Evolutionary conservation across 2,329 filamentous ascomycete genomes (phyloP), one percentile per base, ranked within the genome.

Genomic region (Aspergillus puulaauensis): DNA sequence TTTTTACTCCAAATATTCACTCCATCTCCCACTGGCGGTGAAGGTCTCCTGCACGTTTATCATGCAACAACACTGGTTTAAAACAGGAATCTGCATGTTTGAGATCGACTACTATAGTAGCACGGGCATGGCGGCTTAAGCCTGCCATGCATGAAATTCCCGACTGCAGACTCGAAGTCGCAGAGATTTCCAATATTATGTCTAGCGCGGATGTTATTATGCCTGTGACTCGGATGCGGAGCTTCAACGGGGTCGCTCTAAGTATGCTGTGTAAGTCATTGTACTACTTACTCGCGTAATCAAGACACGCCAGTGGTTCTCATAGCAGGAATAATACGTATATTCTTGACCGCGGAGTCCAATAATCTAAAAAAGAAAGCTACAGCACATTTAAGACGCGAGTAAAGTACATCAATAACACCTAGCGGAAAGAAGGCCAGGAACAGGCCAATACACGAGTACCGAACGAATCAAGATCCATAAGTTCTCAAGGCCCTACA

Each of bases 391-490:
- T 43, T 12, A 19, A 33, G 21, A 11, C 9, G 3, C 15, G 4
- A 44, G 19, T 41, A 41, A 43, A 37, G 27, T 41, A 51, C 48
- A 51, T n/a, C 24, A 24, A 46, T 53, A 53, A 48, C 43, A 39
- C 52, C 41, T 39, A 21, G 15, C n/a, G 41, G 19, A 43, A 33
- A 2, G 6, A 11, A 35, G 17, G 17, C 23, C 37, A 12, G 46
- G 17, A 12, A 39, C 4, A 7, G 33, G 14, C 45, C 23, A 19
- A 50, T 40, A 44, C 19, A 19, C 9, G 27, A 55, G 21, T 39
- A 49, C 21, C 6, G 12, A 44, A 46, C 15, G 14, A 55, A 43
- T 33, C 23, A 54, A 21, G 23, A 24, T n/a, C 45, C 45, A 31
- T 19, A 19, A 12, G 11, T 44, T 39, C 45, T 12, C 27, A 50